Conservation (phyloP, 2,329 filamentous ascomycete species). For the Malbranchea cinnamomea region DNA sequence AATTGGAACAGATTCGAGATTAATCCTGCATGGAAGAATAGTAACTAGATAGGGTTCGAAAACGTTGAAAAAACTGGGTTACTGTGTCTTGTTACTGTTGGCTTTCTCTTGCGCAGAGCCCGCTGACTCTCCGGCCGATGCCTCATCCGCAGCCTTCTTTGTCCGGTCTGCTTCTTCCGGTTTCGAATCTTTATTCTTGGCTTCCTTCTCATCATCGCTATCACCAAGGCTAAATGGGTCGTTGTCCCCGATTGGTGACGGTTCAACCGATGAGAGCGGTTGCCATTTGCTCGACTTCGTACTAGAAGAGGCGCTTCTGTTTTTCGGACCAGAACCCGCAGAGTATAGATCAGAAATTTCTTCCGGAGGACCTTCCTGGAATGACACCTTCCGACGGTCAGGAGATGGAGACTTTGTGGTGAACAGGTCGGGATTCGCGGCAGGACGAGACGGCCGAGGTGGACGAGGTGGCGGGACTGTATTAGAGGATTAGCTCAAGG, state of each 20-base stretch:
- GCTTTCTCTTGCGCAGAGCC: constrained; percentile 13
- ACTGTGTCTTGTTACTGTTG: neutral
- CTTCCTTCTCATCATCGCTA: constrained; percentile 79
- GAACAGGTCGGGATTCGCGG: constrained; percentile 67
- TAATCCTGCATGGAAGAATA: too few relatives aligned
- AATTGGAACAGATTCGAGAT: too few relatives aligned
- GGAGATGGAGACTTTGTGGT: constrained; percentile 48
- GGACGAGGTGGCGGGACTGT: too few relatives aligned
- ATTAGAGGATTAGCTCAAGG: too few relatives aligned
- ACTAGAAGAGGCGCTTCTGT: constrained; percentile 37
- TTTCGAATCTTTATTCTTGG: constrained; percentile 49
- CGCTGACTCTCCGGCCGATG: constrained; percentile 30
- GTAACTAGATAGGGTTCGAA: too few relatives aligned
- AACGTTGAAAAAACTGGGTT: too few relatives aligned
- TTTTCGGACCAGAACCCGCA: constrained; percentile 41
- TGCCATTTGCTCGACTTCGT: constrained; percentile 90
- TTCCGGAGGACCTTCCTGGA: constrained; percentile 52
- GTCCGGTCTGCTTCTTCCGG: constrained; percentile 43
- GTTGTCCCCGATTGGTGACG: constrained; percentile 72
- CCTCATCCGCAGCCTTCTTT: constrained; percentile 46
- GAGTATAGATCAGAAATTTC: constrained; percentile 67
- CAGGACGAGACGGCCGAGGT: constrained; percentile 44
- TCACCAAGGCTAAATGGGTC: constrained; percentile 95
- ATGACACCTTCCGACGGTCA: constrained; percentile 38
- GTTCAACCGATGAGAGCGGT: constrained; percentile 72